phyloP scores from a whole-genome alignment of 495 filamentous ascomycete species.

The Aspergillus sclerotioniger region DNA sequence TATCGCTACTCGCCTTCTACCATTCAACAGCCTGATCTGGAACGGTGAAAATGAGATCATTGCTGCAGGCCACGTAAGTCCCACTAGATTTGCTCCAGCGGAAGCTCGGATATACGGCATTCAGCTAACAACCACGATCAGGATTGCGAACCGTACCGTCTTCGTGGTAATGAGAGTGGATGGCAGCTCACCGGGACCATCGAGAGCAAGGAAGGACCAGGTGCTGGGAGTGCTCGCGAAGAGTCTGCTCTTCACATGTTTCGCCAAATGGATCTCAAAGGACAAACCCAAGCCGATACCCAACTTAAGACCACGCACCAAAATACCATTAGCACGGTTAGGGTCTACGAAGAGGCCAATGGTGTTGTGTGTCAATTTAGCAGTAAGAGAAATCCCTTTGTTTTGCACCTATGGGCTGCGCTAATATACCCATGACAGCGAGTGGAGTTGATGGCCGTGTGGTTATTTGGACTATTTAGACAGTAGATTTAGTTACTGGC shows the following conservation, averaged over 20 bases:
- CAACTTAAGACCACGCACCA: slow-evolving; percentile 95
- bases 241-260: slow-evolving; percentile 98
- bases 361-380: slow-evolving; percentile 75
- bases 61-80: slow-evolving; percentile 78
- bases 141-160: slow-evolving; percentile 93
- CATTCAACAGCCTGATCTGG: slow-evolving; percentile 91
- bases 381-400: slow-evolving; percentile 61
- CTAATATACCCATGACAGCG: slow-evolving; percentile 54
- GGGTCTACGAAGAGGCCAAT: slow-evolving; percentile 66
- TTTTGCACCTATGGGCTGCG: not conserved
- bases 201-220: slow-evolving; percentile 58
- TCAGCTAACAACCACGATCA: slow-evolving; percentile 20
- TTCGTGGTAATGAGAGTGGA: slow-evolving; percentile 75
- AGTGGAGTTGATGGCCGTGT: slow-evolving; percentile 94
- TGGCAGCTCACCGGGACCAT: slow-evolving; percentile 86
- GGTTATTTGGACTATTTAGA: slow-evolving; percentile 67
- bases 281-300: slow-evolving; percentile 83
- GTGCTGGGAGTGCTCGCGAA: slow-evolving; percentile 60
- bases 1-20: slow-evolving; percentile 82
- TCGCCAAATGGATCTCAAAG: slow-evolving; percentile 95
- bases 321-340: slow-evolving; percentile 86
- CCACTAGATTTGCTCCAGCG: not conserved
- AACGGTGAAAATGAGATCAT: slow-evolving; percentile 90
- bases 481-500: not conserved
- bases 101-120: not conserved